Evolutionary conservation across 169 alveolate species (phyloP).

Genomic region (Plasmodium gonderi): DNA sequence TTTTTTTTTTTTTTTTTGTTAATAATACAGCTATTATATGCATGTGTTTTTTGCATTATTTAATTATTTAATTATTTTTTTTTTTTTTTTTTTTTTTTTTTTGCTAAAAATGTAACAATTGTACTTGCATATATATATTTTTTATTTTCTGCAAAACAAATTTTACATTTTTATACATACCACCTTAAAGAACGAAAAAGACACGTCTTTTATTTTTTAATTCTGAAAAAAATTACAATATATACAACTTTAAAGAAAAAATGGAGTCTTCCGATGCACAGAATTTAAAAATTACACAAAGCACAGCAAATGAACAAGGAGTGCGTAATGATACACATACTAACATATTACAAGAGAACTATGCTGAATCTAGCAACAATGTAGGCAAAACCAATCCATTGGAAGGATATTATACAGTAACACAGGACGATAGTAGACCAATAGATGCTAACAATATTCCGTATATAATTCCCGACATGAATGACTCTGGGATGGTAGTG

Average conservation of each 20-base stretch:
- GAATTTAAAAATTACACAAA: constrained; percentile 27
- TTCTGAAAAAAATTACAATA: constrained; percentile 16
- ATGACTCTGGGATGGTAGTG: constrained; percentile 36
- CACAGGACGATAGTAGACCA: constrained; percentile 39
- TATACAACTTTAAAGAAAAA: constrained; percentile 15
- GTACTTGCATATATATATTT: background rate
- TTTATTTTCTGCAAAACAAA: constrained; percentile 1
- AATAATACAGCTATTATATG: background rate
- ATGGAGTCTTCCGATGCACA: constrained; percentile 47
- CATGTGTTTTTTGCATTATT: background rate
- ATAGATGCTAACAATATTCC: constrained; percentile 60
- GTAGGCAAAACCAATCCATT: constrained; percentile 22
- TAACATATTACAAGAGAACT: constrained; percentile 25
- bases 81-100: constrained; percentile 2
- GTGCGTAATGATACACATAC: constrained; percentile 30
- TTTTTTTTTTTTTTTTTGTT: background rate
- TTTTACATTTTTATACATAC: background rate
- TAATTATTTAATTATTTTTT: background rate
- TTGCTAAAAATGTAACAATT: background rate
- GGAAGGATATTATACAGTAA: constrained; percentile 48
- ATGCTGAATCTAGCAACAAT: constrained; percentile 25
- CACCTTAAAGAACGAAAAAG: background rate
- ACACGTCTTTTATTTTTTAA: background rate
- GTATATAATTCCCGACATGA: constrained; percentile 49
- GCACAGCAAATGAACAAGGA: constrained; percentile 32